Conservation (phyloP, 441 rosid genomes). For the Croton laevigatus region DNA sequence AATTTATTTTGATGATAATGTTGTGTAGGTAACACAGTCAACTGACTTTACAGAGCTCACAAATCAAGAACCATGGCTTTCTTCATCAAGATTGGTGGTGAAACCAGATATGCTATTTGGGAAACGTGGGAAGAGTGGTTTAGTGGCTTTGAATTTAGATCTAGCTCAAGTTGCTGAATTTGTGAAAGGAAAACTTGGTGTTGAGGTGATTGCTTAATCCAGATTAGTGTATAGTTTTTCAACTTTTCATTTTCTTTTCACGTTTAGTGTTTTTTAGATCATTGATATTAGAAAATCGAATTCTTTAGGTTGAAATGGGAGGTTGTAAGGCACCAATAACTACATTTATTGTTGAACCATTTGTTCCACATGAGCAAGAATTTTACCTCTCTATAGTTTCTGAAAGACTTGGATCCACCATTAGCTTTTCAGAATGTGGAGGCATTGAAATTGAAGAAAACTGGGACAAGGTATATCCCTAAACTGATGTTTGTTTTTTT, state of each 20-base stretch:
- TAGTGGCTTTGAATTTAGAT: slow-evolving; percentile 84
- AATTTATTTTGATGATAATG: neutral
- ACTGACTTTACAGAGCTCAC: slow-evolving; percentile 74
- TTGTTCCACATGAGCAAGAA: slow-evolving; percentile 76
- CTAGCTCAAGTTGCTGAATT: slow-evolving; percentile 90
- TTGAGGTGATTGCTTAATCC: slow-evolving; percentile 49
- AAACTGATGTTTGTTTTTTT: neutral
- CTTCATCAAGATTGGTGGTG: slow-evolving; percentile 79
- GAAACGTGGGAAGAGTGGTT: slow-evolving; percentile 89
- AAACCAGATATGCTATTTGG: slow-evolving; percentile 96
- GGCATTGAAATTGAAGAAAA: slow-evolving; percentile 93
- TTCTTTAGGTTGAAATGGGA: slow-evolving; percentile 73
- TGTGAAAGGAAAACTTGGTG: slow-evolving; percentile 78
- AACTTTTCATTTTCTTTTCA: neutral
- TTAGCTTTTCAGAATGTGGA: slow-evolving; percentile 85
- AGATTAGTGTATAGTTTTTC: neutral
- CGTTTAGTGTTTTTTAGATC: slow-evolving; percentile 13
- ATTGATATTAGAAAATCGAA: slow-evolving; percentile 10
- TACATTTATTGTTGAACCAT: slow-evolving; percentile 83
- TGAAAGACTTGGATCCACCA: slow-evolving; percentile 73
- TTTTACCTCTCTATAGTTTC: slow-evolving; percentile 71
- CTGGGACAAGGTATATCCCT: slow-evolving; percentile 66
- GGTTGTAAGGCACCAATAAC: slow-evolving; percentile 87
- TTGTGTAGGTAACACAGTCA: slow-evolving; percentile 64
- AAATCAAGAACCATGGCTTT: slow-evolving; percentile 79